These are phyloP conservation scores for Lentinula detonsa DNA, from an alignment of 768 basidiomycete species.

Conservation along the genomic window DNA sequence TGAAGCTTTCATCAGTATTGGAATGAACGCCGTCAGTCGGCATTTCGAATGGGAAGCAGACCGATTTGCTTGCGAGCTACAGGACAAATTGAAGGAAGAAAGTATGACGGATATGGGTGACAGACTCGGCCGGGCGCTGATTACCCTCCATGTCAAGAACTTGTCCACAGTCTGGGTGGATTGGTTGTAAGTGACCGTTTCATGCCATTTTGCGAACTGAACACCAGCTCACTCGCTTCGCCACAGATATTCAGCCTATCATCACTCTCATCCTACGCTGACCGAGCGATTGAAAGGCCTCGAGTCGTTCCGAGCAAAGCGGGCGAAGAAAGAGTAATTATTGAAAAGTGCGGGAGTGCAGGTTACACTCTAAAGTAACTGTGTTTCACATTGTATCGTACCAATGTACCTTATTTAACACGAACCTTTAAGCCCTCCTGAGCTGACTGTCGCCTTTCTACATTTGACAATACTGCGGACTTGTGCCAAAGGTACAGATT, in stretches of 20 bases:
- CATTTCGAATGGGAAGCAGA: conserved; percentile 94
- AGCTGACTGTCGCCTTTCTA: background rate
- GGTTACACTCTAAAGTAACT: background rate
- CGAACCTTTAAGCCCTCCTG: background rate
- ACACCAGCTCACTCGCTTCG: background rate
- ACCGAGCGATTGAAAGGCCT: conserved; percentile 83
- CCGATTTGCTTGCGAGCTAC: conserved; percentile 73
- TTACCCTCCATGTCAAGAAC: conserved; percentile 88
- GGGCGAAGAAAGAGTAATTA: conserved; percentile 17
- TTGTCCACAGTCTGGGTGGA: conserved; percentile 92
- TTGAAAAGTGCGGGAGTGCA: background rate
- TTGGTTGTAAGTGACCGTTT: conserved; percentile 58
- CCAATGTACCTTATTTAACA: background rate
- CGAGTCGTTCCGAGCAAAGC: conserved; percentile 54
- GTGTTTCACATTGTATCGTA: background rate
- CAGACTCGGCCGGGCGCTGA: conserved; percentile 74
- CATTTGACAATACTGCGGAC: too few relatives aligned
- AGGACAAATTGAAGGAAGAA: conserved; percentile 40
- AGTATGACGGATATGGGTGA: conserved; percentile 84
- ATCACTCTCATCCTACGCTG: conserved; percentile 93
- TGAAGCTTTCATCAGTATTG: conserved; percentile 65
- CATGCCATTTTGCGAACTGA: background rate
- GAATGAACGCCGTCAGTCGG: conserved; percentile 78
- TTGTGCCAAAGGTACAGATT: too few relatives aligned
- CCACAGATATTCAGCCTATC: conserved; percentile 83